Evolutionary conservation across 768 basidiomycete genomes (phyloP), one percentile per base, ranked within the genome.

Genomic region (Phanerochaete carnosa): DNA sequence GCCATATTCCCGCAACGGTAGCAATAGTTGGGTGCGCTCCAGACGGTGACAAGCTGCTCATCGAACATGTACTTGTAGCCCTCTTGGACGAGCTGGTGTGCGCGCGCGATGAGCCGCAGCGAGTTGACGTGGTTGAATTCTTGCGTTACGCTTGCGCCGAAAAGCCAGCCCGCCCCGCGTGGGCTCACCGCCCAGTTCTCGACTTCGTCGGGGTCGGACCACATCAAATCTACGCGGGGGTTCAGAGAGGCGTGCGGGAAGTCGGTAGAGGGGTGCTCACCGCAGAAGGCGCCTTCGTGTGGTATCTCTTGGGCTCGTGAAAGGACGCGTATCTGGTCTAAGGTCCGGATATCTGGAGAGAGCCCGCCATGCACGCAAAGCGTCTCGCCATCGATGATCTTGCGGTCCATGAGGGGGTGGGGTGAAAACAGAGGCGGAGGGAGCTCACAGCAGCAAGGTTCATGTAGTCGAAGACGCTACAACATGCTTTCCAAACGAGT

Each of bases 61-160:
- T 97, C 92, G 66, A 98, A 97, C 96, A 98, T 96, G 71, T 95
- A 89, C 76, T 98, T 98, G 77, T 84, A 95, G 1, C 94, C 94
- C 73, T 95, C 94, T 73, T 95, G 94, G 1, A 98, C 96, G 22
- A 98, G 87, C 70, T 98, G 96, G 72, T 98, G 96, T 0, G 96
- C 96, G 35, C 96, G 86, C 2, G 95, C 95, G 66, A 98, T 94
- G 45, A 98, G 84, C 11, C 78, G 80, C 22, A 98, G 84, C 32
- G 85, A 82, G 70, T 98, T 98, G 59, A 94, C 87, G 71, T 96
- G 93, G 65, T 94, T 95, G 81, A 98, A 98, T 87, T 57, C 94
- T 64, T 80, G 80, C 8, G 95, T 94, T 0, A 98, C 92, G 57
- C 80, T 86, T 15, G 81, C 87, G 7, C 95, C 95, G 65, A 98